These are phyloP conservation scores for Colletotrichum tropicicola DNA, from an alignment of 2,329 filamentous ascomycete species.

Conservation along the genomic window DNA sequence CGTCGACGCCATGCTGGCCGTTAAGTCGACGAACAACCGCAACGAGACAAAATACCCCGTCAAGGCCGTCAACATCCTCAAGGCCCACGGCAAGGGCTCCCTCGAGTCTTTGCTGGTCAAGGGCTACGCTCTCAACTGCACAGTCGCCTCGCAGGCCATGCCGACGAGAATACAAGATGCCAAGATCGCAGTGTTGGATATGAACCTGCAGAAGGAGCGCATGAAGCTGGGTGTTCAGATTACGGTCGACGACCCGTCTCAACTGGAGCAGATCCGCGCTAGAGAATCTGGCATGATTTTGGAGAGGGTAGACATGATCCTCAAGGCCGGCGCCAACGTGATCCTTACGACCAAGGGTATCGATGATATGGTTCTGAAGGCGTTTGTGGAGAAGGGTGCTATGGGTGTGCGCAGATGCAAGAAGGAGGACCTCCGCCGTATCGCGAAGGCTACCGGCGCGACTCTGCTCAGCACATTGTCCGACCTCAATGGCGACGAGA, in stretches of 20 bases:
- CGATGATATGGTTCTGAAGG: slow-evolving; percentile 93
- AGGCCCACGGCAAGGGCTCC: slow-evolving; percentile 94
- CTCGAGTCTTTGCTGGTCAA: slow-evolving; percentile 91
- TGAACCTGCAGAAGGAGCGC: slow-evolving; percentile 98
- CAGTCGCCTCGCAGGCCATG: slow-evolving; percentile 98
- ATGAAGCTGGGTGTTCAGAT: slow-evolving; percentile 99
- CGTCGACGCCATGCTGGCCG: slow-evolving; percentile 93
- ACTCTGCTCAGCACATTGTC: slow-evolving; percentile 93
- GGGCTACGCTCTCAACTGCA: slow-evolving; percentile 98
- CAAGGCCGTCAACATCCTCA: slow-evolving; percentile 98
- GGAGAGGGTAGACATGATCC: slow-evolving; percentile 94
- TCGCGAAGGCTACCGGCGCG: slow-evolving; percentile 94
- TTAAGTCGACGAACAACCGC: slow-evolving; percentile 92
- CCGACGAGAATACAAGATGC: slow-evolving; percentile 90
- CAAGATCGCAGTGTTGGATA: slow-evolving; percentile 96
- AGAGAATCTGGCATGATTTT: slow-evolving; percentile 93
- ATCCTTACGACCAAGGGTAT: slow-evolving; percentile 98
- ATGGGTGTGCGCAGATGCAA: slow-evolving; percentile 98
- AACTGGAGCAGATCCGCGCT: slow-evolving; percentile 95
- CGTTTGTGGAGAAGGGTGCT: slow-evolving; percentile 91
- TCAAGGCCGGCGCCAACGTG: slow-evolving; percentile 97
- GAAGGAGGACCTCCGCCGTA: slow-evolving; percentile 96
- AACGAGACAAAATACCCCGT: slow-evolving; percentile 96
- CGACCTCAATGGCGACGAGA: slow-evolving; percentile 96
- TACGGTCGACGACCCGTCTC: slow-evolving; percentile 95